Conservation (phyloP, 108 stramenopile genomes). For the Cyclotella cryptica region DNA sequence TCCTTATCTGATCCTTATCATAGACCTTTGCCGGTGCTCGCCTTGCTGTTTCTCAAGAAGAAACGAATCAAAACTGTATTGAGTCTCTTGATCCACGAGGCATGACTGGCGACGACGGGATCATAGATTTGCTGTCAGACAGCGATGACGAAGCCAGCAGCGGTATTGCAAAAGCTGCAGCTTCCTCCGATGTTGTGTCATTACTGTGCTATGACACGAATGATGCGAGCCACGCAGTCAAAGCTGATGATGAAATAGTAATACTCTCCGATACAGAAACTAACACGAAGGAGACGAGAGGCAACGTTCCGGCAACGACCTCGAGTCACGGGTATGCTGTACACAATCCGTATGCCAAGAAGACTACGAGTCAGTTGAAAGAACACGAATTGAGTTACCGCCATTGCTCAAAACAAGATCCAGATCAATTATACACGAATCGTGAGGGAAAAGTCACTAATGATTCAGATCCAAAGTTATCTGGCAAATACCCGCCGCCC, state of each 20-base stretch:
- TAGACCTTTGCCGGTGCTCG: too few species aligned
- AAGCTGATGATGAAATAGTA: not conserved
- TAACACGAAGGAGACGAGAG: not conserved
- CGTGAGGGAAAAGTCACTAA: too few species aligned
- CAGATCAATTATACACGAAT: not conserved
- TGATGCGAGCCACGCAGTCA: not conserved
- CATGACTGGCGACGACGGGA: constrained; percentile 13
- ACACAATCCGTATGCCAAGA: not conserved
- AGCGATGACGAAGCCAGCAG: constrained; percentile 27
- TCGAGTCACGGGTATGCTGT: not conserved
- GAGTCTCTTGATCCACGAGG: not conserved
- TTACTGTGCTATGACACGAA: not conserved
- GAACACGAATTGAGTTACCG: not conserved
- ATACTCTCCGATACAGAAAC: constrained; percentile 5
- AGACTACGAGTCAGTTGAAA: not conserved
- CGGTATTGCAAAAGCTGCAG: not conserved
- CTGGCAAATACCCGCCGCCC: not conserved
- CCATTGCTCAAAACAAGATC: not conserved
- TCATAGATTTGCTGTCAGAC: constrained; percentile 46
- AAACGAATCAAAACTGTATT: too few species aligned
- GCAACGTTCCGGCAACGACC: not conserved
- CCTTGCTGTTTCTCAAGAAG: too few species aligned
- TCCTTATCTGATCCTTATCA: too few species aligned
- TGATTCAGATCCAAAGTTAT: not conserved
- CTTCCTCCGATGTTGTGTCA: not conserved